A percentile compares a stretch with the other conserved stretches of the same genome.
These are phyloP conservation scores for Mariannaea sp. DNA, from an alignment of 2,329 filamentous ascomycete genomes.

Conservation along the genomic window DNA sequence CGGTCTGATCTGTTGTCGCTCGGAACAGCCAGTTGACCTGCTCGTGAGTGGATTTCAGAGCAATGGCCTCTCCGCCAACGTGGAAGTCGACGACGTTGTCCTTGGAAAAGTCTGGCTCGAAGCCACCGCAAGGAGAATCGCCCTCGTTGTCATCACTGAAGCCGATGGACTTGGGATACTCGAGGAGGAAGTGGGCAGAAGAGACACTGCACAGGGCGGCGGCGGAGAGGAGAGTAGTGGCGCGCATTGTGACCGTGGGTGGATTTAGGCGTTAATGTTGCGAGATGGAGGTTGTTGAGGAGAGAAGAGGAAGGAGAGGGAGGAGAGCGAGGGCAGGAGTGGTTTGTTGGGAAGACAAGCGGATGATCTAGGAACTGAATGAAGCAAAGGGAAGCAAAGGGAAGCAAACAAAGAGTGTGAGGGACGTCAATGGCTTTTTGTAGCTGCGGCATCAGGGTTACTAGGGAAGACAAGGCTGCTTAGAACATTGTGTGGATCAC, in stretches of 20 bases:
- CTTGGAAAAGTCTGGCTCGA: constrained; percentile 52
- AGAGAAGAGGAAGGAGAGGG: not conserved
- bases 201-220: constrained; percentile 47
- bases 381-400: too few species aligned
- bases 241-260: constrained; percentile 42
- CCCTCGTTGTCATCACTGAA: constrained; percentile 51
- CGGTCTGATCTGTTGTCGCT: constrained; percentile 56
- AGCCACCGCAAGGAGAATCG: constrained; percentile 60
- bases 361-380: not conserved
- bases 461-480: not conserved
- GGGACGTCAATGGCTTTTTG: constrained; percentile 19
- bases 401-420: not conserved
- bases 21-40: constrained; percentile 63
- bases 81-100: constrained; percentile 60
- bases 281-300: not conserved
- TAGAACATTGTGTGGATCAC: not conserved
- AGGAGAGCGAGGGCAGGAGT: not conserved
- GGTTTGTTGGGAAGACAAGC: too few species aligned
- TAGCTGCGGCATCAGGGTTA: constrained; percentile 5
- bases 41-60: constrained; percentile 54
- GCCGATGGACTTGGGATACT: constrained; percentile 54
- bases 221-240: constrained; percentile 41
- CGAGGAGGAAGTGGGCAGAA: constrained; percentile 60
- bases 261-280: not conserved
- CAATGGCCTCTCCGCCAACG: constrained; percentile 60